Evolutionary conservation across 805 yeast species (phyloP), one percentile per base, ranked within the genome.

Genomic region (Zygoascus biomembranicola): DNA sequence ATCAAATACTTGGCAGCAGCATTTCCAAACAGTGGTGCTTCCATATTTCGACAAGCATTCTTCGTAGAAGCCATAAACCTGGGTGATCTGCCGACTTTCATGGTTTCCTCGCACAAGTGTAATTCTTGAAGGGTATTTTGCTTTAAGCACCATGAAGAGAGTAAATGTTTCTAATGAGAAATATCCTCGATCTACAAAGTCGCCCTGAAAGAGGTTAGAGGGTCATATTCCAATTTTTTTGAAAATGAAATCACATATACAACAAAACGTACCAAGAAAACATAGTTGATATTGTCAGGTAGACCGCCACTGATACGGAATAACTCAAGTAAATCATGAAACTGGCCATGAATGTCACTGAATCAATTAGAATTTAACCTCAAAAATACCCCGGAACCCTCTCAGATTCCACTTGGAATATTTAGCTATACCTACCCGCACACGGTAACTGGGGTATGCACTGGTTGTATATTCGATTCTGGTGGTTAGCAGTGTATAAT

Each of bases 41-140:
- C 97, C 97, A 67, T 90, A 90, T 69, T 90, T 90, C 53, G 89
- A 85, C 55, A 90, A 69, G 67, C 98, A 90, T 70, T 90, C 98
- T 69, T 90, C 98, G 71, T 94, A 92, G 70, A 92, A 92, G 5
- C 99, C 99, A 71, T 92, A 92, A 39, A 90, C 98, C 73, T 92
- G 97, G n/a, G 99, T 92, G 66, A 94, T 94, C 66, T 94, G 99
- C 62, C 99, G 78, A 4, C 94, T 83, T 71, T 92, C 99, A 72
- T 92, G 99, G 69, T 92, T 92, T n/a, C 99, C 99, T 63, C 99
- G 77, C 13, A 92, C 97, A 52, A 92, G 76, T 0, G 98, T 94
- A 57, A 94, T 81, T 62, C 89, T 76, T 55, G 80, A 78, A 44
- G 98, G 95, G 63, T 82, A 87, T 57, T 87, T 85, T 18, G 90